These are phyloP conservation scores for Coniochaeta sp. DNA, from an alignment of 2,329 filamentous ascomycete species.

Conservation along the genomic window DNA sequence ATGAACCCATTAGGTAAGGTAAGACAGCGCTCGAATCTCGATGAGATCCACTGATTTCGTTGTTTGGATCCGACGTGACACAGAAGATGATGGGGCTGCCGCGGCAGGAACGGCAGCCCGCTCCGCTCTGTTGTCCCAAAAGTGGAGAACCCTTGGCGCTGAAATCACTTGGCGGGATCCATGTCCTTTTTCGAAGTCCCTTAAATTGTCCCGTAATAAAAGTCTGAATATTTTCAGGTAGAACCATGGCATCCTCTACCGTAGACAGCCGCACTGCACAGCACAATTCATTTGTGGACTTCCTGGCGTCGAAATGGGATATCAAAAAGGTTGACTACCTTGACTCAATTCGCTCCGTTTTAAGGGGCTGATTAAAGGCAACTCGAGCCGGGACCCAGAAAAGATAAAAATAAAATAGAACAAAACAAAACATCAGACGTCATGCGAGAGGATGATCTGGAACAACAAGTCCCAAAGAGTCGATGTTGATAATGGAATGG, in stretches of 20 bases:
- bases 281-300: no score
- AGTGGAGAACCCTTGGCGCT: no score
- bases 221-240: no score
- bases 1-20: no score
- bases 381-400: constrained; percentile 1
- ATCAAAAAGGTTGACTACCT: neutral
- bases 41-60: neutral
- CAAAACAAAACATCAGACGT: neutral
- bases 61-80: neutral
- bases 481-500: neutral
- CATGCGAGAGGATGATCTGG: neutral
- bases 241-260: no score
- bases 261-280: no score
- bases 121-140: no score
- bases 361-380: constrained; percentile 1
- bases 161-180: no score
- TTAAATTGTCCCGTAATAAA: no score
- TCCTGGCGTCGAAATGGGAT: neutral
- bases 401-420: neutral
- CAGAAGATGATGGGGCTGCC: no score
- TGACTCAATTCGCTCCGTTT: no score
- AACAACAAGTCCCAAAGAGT: neutral
- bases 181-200: no score
- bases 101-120: neutral
- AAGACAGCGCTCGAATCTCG: neutral